Conservation (phyloP, 352 stramenopile species). For the Pseudoperonospora humuli region DNA sequence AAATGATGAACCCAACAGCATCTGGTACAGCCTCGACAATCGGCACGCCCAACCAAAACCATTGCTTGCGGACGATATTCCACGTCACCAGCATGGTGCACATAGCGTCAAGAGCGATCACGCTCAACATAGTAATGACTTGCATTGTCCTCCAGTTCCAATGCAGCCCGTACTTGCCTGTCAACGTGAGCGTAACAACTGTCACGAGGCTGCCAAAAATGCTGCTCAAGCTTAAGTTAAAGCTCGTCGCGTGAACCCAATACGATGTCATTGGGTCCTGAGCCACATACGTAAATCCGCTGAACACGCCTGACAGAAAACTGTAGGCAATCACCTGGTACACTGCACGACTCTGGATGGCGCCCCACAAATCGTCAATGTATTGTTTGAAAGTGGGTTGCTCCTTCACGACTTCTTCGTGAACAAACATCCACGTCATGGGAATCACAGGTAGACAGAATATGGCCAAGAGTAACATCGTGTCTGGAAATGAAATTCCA, state of each 20-base stretch:
- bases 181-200: slow-evolving; percentile 34
- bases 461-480: slow-evolving; percentile 30
- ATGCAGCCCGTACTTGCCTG: slow-evolving; percentile 39
- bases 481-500: slow-evolving; percentile 28
- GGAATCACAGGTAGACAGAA: slow-evolving; percentile 38
- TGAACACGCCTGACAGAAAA: slow-evolving; percentile 34
- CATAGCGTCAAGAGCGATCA: slow-evolving; percentile 36
- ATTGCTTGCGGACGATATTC: slow-evolving; percentile 41
- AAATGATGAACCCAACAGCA: slow-evolving; percentile 44
- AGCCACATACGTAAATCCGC: slow-evolving; percentile 38
- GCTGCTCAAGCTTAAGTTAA: slow-evolving; percentile 37
- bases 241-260: slow-evolving; percentile 40
- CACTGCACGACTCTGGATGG: slow-evolving; percentile 40
- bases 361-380: slow-evolving; percentile 30
- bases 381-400: slow-evolving; percentile 29
- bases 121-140: slow-evolving; percentile 31
- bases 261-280: slow-evolving; percentile 43
- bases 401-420: slow-evolving; percentile 31
- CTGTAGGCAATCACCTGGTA: slow-evolving; percentile 50
- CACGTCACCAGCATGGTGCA: slow-evolving; percentile 50
- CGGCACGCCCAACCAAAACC: slow-evolving; percentile 45
- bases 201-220: slow-evolving; percentile 37
- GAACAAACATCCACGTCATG: slow-evolving; percentile 41
- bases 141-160: slow-evolving; percentile 51
- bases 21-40: slow-evolving; percentile 39